These are phyloP conservation scores for Botryotinia globosa DNA, from an alignment of 2,329 filamentous ascomycete species.

Conservation along the genomic window DNA sequence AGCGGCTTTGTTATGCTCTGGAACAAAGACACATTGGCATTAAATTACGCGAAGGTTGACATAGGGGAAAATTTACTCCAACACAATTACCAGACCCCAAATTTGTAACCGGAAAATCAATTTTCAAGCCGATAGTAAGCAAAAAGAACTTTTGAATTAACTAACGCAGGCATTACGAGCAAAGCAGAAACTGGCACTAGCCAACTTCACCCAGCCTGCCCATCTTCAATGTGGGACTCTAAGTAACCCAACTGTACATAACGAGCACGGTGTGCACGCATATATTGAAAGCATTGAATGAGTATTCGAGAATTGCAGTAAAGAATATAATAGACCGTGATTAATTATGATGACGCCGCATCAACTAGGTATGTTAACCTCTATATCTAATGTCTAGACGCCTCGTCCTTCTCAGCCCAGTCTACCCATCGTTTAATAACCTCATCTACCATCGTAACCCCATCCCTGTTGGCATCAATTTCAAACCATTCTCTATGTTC, in stretches of 20 bases:
- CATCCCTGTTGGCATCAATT: constrained; percentile 69
- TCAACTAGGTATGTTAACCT: neutral
- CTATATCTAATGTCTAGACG: constrained; percentile 23
- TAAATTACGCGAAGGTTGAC: neutral
- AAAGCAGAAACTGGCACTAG: neutral
- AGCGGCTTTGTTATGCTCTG: neutral
- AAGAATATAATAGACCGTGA: neutral
- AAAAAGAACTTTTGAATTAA: neutral
- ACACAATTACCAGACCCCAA: neutral
- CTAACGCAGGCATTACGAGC: neutral
- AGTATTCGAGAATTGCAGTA: neutral
- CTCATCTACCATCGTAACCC: constrained; percentile 66
- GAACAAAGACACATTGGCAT: neutral
- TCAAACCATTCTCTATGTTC: constrained; percentile 96
- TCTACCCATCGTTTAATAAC: constrained; percentile 80
- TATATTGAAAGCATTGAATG: neutral
- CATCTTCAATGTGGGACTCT: neutral
- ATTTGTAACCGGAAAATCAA: neutral
- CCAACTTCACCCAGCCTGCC: neutral
- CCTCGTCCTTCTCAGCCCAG: constrained; percentile 50
- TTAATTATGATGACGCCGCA: neutral
- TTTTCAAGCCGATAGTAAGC: neutral
- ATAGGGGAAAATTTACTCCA: neutral
- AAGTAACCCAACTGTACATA: neutral
- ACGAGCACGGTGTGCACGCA: neutral